Evolutionary conservation across 805 yeast genomes (phyloP), one percentile per base, ranked within the genome.

Genomic region (Saturnispora besseyi): DNA sequence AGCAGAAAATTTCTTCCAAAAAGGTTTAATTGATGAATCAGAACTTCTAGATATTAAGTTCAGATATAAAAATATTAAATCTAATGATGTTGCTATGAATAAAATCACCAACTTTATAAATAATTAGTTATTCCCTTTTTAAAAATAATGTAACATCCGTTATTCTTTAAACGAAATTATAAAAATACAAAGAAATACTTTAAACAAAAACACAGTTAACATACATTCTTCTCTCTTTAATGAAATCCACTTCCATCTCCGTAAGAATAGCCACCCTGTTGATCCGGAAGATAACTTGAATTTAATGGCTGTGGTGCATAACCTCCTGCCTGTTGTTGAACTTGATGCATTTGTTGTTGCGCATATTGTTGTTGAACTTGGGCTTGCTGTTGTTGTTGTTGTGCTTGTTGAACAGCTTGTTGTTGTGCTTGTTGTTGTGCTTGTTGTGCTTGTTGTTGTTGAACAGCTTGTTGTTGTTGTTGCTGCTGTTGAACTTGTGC

Each of bases 401-500:
- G 64, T 59, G 37, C 42, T 44, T 64, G 63, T 13, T 48, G 50
- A 7, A 61, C 59, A 10, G 55, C 60, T 45, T 37, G 43, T 11
- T 41, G 45, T 13, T 41, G 48, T 33, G 63, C 61, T 44, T 65
- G 68, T 30, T 50, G 59, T 36, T 54, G 57, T 45, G 54, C 59
- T 24, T 45, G 45, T 18, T 46, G 51, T 7, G 44, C 42, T 15
- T 46, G 48, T 22, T 49, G 55, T 45, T 47, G 56, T 60, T 44
- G 64, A 60, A 44, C 51, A 21, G 53, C 64, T 51, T 56, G 63
- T 45, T 54, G 63, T 50, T 56, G 63, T 45, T 54, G 63, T 45
- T 55, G 69, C 33, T 63, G 62, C 47, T 56, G 63, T 49, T 60
- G 63, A 21, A 55, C 63, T 45, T 55, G 69, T 32, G 64, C 62